phyloP scores from a whole-genome alignment of 2,329 filamentous ascomycete genomes.

The Sphaceloma murrayae region DNA sequence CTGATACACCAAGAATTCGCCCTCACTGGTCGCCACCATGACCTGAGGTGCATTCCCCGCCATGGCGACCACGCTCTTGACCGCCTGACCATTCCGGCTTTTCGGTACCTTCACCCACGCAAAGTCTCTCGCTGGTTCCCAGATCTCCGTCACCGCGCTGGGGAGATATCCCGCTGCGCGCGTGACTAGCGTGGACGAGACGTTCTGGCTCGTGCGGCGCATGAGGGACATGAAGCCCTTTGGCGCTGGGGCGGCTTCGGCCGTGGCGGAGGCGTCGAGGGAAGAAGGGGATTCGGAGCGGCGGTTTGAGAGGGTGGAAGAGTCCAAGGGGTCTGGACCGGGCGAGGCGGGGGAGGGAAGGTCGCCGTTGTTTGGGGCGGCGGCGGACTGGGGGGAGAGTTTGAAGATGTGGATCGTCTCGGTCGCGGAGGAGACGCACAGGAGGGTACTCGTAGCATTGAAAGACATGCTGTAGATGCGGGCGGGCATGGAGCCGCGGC shows the following conservation, averaged over 20 bases:
- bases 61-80: constrained; percentile 93
- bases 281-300: constrained; percentile 19
- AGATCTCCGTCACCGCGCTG: constrained; percentile 91
- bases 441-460: constrained; percentile 82
- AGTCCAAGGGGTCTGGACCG: constrained; percentile 36
- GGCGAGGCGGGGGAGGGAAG: constrained; percentile 16
- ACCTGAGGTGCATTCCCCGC: constrained; percentile 89
- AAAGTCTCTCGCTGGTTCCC: constrained; percentile 91
- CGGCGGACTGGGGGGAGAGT: constrained; percentile 41
- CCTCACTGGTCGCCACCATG: constrained; percentile 96
- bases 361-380: constrained; percentile 35
- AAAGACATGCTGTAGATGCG: constrained; percentile 99
- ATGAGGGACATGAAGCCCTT: constrained; percentile 76
- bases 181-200: constrained; percentile 78
- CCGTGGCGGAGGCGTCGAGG: too few species aligned
- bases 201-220: constrained; percentile 87
- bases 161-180: constrained; percentile 88
- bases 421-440: constrained; percentile 91
- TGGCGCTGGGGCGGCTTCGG: constrained; percentile 28
- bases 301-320: constrained; percentile 13
- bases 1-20: constrained; percentile 87
- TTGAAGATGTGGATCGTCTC: constrained; percentile 97
- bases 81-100: constrained; percentile 40
- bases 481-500: constrained; percentile 87
- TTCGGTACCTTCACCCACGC: constrained; percentile 91